Evolutionary conservation across 1,139 yeast genomes (phyloP).

Genomic region (Scheffersomyces insectosa): DNA sequence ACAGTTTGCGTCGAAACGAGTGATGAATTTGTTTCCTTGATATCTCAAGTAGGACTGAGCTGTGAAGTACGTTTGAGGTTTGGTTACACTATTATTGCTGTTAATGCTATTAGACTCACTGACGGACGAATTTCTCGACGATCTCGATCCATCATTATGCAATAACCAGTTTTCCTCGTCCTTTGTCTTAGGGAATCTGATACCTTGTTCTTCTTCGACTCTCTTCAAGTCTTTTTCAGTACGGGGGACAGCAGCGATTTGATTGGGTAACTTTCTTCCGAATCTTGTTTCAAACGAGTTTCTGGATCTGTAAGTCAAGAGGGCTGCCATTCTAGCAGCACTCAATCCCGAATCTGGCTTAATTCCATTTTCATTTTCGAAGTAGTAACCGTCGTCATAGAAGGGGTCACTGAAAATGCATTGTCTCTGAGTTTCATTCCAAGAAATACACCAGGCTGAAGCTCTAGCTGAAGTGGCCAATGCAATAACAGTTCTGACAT

Average conservation of each 20-base stretch:
- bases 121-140: conserved; percentile 8
- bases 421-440: conserved; percentile 99
- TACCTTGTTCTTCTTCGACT: conserved; percentile 26
- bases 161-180: conserved; percentile 49
- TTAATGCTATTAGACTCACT: conserved; percentile 6
- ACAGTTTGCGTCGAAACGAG: conserved; percentile 93
- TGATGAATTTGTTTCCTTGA: conserved; percentile 87
- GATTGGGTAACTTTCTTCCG: conserved; percentile 69
- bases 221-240: conserved; percentile 10
- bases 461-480: conserved; percentile 93
- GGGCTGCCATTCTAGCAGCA: conserved; percentile 97
- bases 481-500: conserved; percentile 74
- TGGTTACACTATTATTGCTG: conserved; percentile 8
- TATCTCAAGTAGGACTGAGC: conserved; percentile 94
- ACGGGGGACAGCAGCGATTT: conserved; percentile 13
- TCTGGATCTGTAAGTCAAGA: conserved; percentile 87
- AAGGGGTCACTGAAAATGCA: conserved; percentile 93
- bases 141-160: conserved; percentile 44
- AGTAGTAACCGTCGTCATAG: conserved; percentile 83
- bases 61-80: conserved; percentile 86
- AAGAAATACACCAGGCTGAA: conserved; percentile 97
- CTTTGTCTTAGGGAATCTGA: conserved; percentile 37
- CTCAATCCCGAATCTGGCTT: conserved; percentile 87
- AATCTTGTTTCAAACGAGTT: conserved; percentile 89
- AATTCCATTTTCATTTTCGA: conserved; percentile 53